Base-by-base conservation (phyloP, 2,329 filamentous ascomycete genomes). In the Xylaria sp. region DNA sequence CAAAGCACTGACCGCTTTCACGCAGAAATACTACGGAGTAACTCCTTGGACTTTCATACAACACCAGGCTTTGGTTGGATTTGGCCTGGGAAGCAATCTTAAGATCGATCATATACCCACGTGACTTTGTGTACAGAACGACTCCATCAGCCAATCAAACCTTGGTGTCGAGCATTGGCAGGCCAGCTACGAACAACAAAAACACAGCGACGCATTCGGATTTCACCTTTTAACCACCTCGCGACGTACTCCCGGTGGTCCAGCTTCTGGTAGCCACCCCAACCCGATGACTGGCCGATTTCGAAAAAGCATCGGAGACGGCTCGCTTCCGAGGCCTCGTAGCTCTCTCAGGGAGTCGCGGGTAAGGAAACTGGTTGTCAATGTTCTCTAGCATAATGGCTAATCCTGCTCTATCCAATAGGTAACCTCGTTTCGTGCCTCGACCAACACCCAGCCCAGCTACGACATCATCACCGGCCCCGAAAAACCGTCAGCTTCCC, bases 381-480 rank as follows among this genome's bases (percentile, higher is more conserved):
- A 19, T 6, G 2, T 39, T 18, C 11, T 6, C 11, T 13, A 34
- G 19, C 19, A n/a, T 20, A 24, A 39, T 29, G 51, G 49, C 40
- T 39, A 19, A 11, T 40, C 46, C 39, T 49, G 44, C 47, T 5
- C 44, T 8, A 29, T 29, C 21, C 43, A 22, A 41, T 46, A 78
- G 76, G 66, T 79, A 54, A 72, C 77, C 6, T 73, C 77, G 1
- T 78, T 80, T 48, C 78, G 80, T 49, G 72, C 79, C 29, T 68
- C 67, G 1, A 82, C 83, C 44, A 73, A 78, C 26, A 64, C 59
- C 11, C 84, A 83, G 56, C 82, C 83, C 0, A 77, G 78, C 5
- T 86, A 84, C 62, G 83, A 88, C 61, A 76, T 87, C 37, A 69
- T 88, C 8, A 79, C 81, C 1, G 84, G 82, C 22, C 77, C 75